Evolutionary conservation across 345 rosid genomes (phyloP), one percentile per base, ranked within the genome.

Genomic region (Acer campestre): DNA sequence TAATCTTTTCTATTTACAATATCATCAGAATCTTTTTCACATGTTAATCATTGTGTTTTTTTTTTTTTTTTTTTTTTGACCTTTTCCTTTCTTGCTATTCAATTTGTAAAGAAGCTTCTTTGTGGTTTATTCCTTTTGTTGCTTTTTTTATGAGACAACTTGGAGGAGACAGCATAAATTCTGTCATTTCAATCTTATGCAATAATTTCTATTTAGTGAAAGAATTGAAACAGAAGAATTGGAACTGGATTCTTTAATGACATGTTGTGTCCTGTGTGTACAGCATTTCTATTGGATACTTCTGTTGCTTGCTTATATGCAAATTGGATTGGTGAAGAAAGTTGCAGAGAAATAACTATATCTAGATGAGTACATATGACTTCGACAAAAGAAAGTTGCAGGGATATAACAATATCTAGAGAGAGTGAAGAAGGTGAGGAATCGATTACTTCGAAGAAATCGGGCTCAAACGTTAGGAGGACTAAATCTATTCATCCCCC

Each of bases 371-470:
- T 23, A n/a, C 56, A 65, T 0, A 85, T 85, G 85, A 56, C 40
- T 22, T 68, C 75, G 61, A 51, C 44, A 17, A 70, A 62, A 58
- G 87, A 83, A 70, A 71, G 46, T 13, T 71, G 0, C n/a, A 69
- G 80, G 18, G 88, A 85, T 13, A 75, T 83, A 65, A 23, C 55
- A 61, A 87, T 88, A 75, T 70, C 68, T 42, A 78, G 73, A 75
- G 77, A 73, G 29, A 64, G 77, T 49, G 84, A 77, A 49, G 86
- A 79, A 74, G 59, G 55, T 38, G 74, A 72, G n/a, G 82, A 77
- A 40, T 70, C 80, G 17, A 65, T 77, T 0, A 40, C 35, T 58
- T 17, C 35, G 1, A 74, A 73, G 76, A 70, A 23, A 29, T 2
- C 69, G 5, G 56, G 77, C 42, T 59, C 63, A 22, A 59, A 20